A percentile compares a stretch with the other conserved stretches of the same genome.
Conservation (phyloP, 805 yeast species). For the Candida quercuum region DNA sequence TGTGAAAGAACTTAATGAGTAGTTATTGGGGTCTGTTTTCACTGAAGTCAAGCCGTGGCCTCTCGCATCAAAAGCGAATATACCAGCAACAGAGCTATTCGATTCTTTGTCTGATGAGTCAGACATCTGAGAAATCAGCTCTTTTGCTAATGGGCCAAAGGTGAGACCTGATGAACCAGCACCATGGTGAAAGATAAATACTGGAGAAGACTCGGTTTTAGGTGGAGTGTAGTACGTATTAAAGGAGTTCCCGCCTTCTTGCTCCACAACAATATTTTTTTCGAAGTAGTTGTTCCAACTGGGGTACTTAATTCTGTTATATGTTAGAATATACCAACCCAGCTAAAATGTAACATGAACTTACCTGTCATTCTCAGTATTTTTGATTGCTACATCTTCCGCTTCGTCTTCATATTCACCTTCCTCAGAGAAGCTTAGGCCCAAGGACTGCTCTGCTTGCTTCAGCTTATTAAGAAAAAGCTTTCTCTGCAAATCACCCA, state of each 20-base stretch:
- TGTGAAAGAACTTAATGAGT: conserved; percentile 45
- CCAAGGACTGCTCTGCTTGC: conserved; percentile 6
- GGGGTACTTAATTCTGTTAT: too few relatives aligned
- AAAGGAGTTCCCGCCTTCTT: conserved; percentile 29
- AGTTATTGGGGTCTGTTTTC: conserved; percentile 26
- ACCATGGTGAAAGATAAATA: conserved; percentile 85
- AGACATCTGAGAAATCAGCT: conserved; percentile 24
- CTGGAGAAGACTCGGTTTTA: conserved; percentile 33
- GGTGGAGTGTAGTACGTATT: conserved; percentile 61
- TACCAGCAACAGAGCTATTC: conserved; percentile 44
- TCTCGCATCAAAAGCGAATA: conserved; percentile 71
- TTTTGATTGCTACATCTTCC: too few relatives aligned
- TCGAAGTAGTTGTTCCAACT: conserved; percentile 32
- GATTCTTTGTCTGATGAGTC: conserved; percentile 13
- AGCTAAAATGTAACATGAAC: too few relatives aligned
- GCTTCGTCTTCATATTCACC: too few relatives aligned
- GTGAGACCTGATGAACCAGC: conserved; percentile 89
- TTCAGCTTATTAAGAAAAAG: conserved; percentile 10
- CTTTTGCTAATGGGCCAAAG: conserved; percentile 50
- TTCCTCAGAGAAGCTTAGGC: conserved; percentile 2
- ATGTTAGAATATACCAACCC: too few relatives aligned
- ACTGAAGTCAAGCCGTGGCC: conserved; percentile 69
- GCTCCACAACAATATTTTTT: conserved; percentile 16
- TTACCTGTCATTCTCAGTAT: too few relatives aligned
- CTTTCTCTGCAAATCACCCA: conserved; percentile 11